Percentiles rank a stretch among this genome's conserved stretches.
Evolutionary conservation across 192 early-diverging fungal species (phyloP).

Genomic region (Entophlyctis luteolus): DNA sequence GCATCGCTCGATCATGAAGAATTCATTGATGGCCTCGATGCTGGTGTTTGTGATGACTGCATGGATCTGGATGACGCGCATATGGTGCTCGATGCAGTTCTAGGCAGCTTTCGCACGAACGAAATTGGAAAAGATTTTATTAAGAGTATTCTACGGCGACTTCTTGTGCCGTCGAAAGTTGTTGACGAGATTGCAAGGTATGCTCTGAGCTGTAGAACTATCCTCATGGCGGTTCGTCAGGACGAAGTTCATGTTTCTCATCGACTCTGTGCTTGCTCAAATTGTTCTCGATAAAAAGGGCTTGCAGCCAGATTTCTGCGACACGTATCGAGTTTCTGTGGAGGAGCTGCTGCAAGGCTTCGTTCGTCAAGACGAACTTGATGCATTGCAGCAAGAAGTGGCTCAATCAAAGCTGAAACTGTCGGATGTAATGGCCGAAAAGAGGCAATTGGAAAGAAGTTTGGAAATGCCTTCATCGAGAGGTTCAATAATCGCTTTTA

Average conservation of each 20-base stretch:
- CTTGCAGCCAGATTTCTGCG: constrained; percentile 35
- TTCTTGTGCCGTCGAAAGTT: constrained; percentile 36
- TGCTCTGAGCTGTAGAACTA: neutral
- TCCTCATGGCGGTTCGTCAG: constrained; percentile 12
- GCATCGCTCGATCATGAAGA: constrained; percentile 38
- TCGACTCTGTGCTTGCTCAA: constrained; percentile 39
- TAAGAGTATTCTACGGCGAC: constrained; percentile 31
- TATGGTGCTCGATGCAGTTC: constrained; percentile 28
- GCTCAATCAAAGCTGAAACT: constrained; percentile 13
- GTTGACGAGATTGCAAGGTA: constrained; percentile 31
- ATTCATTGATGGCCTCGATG: constrained; percentile 38
- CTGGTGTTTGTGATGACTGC: constrained; percentile 18
- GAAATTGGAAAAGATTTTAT: constrained; percentile 24
- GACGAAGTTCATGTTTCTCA: constrained; percentile 31
- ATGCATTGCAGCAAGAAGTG: constrained; percentile 26
- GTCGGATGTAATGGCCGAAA: constrained; percentile 3
- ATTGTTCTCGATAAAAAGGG: constrained; percentile 43
- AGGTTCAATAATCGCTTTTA: neutral
- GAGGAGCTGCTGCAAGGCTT: constrained; percentile 38
- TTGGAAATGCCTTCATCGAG: neutral
- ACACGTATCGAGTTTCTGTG: constrained; percentile 35
- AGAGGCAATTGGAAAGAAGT: constrained; percentile 19
- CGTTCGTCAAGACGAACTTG: constrained; percentile 27
- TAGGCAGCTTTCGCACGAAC: constrained; percentile 24
- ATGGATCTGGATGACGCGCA: constrained; percentile 40